Base-by-base conservation (phyloP, 1,284 basidiomycete genomes). In the Melampsora americana region DNA sequence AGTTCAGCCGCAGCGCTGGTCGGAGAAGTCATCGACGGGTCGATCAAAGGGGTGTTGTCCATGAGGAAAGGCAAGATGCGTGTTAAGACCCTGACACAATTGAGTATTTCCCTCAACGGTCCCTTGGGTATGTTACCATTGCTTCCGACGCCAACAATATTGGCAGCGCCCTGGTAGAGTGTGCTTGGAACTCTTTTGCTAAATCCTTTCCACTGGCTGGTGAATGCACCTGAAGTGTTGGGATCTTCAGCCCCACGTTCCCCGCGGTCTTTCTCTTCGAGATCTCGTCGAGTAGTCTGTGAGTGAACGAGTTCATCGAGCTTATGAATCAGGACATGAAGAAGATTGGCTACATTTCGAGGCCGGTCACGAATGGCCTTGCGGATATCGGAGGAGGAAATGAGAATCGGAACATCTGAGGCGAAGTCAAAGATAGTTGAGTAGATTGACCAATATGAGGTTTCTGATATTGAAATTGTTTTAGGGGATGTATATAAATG, bases 51-150 rank as follows among this genome's bases (percentile, higher is more conserved):
- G 16, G 72, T 39, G 26, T 73, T 28, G 18, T 75, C 65, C 23
- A 67, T 42, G 23, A 75, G 23, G 4, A 75, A 64, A n/a, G 72
- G 72, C 20, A 75, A 61, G 50, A 75, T 50, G 32, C 72, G 65
- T 30, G 72, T 75, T n/a, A 75, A 26, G 42, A 75, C 66, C 18
- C 72, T 62, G 59, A 75, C 59, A 53, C 72, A 75, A n/a, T 75
- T 75, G 9, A 75, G 66, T 42, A 75, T 67, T 46, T 75, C 72
- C 14, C 72, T 68, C 1, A 53, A n/a, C 2, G 72, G 72, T 18
- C 72, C 72, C 30, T 68, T 75, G 4, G 72, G 59, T 35, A 28
- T 9, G n/a, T 75, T 75, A 30, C 56, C 26, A 18, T 62, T 66
- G 23, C 48, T 16, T 48, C 72, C 66, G 11, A 75, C 65, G 28